Base-by-base conservation (phyloP, 1,284 basidiomycete species). In the Ustilago tritici region DNA sequence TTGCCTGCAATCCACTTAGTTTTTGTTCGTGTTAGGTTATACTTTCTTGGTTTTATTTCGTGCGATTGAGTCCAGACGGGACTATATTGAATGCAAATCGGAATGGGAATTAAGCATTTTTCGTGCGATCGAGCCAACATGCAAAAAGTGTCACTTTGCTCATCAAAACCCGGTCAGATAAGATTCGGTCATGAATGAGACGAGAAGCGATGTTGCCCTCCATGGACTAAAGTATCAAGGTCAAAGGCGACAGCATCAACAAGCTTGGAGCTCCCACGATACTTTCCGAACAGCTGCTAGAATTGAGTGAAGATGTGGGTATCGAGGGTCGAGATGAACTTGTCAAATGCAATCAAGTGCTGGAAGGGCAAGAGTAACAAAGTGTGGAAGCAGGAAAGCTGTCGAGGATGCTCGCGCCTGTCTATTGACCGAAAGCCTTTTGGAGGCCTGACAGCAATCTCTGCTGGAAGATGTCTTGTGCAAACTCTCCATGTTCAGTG, bases 401-500 rank as follows among this genome's bases (percentile, higher is more conserved):
- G 15, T 19, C 7, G 7, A 34, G n/a, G 5, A 14, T 10, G 15
- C 3, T 11, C 15, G 38, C 11, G 4, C 28, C 2, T 14, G 31
- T 34, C 57, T 69, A 76, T 36, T 79, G 67, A 35, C 78, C 76
- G 19, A 77, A 72, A 10, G 76, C 71, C 60, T 80, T 79, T n/a
- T 79, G 57, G 23, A 85, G 76, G 4, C 64, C 66, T 9, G 71
- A 61, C 12, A 82, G 56, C n/a, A 85, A 62, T 10, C 77, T 67
- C 60, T 79, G 56, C 55, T 79, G 67, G 65, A 85, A 85, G 53
- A 80, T 64, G 32, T 41, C 35, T 63, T 83, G 76, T 5, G 76
- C 65, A 47, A 85, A 85, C 54, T 84, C 84, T 23, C 84, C 84
- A 43, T 82, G 65, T n/a, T 81, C 61, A 12, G 82, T 83, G 70